Conservation (phyloP, 2,329 filamentous ascomycete species). For the Aspergillus cejpii region DNA sequence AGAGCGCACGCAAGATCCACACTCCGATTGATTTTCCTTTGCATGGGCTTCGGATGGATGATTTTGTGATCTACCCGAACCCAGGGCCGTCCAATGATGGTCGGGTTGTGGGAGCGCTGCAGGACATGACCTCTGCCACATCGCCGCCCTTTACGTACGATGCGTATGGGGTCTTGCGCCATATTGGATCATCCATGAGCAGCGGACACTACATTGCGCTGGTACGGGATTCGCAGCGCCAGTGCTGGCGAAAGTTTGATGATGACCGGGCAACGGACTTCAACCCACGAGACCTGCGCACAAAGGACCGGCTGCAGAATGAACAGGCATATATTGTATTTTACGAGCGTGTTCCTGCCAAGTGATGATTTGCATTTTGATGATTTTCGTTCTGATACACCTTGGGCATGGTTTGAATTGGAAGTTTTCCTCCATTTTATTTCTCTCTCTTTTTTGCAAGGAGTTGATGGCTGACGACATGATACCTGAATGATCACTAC, state of each 20-base stretch:
- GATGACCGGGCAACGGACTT: conserved; percentile 53
- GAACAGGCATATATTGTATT: conserved; percentile 61
- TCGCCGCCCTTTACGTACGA: conserved; percentile 65
- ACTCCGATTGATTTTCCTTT: conserved; percentile 71
- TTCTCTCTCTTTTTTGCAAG: conserved; percentile 4
- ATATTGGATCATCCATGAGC: conserved; percentile 60
- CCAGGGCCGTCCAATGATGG: conserved; percentile 22
- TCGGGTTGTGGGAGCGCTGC: conserved; percentile 49
- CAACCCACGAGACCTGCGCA: conserved; percentile 47
- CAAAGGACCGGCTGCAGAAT: conserved; percentile 51
- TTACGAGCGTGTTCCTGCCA: conserved; percentile 48
- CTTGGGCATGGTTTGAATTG: background rate
- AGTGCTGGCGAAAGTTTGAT: conserved; percentile 57
- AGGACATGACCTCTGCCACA: conserved; percentile 43
- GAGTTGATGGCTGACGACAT: background rate
- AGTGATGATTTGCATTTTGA: conserved; percentile 18
- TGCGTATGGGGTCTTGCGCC: conserved; percentile 76
- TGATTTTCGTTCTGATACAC: conserved; percentile 3
- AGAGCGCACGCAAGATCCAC: conserved; percentile 59
- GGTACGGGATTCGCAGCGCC: conserved; percentile 54
- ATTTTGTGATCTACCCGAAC: conserved; percentile 50
- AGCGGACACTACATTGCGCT: conserved; percentile 76
- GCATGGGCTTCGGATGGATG: conserved; percentile 57
- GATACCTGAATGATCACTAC: background rate
- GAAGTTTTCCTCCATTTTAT: conserved; percentile 4